phyloP scores from a whole-genome alignment of 1,284 basidiomycete genomes.

The Puccinia hordei region DNA sequence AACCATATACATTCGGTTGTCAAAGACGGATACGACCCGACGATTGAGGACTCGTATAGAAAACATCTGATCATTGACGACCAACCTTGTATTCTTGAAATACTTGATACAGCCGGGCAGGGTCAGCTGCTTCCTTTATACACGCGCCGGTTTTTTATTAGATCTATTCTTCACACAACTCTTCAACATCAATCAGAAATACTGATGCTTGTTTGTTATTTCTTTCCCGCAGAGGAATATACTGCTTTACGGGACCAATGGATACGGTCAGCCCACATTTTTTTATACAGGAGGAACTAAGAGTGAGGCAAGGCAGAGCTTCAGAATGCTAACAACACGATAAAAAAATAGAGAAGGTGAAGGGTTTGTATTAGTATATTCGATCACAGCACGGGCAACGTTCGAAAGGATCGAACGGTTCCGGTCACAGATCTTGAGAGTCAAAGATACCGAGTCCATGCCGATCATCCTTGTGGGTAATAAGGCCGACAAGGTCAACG shows the following conservation, averaged over 20 bases:
- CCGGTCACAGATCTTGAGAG: conserved; percentile 57
- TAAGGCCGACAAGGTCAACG: conserved; percentile 57
- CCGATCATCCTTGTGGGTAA: conserved; percentile 59
- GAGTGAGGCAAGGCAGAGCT: no score
- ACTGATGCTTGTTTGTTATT: neutral
- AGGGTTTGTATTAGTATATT: conserved; percentile 58
- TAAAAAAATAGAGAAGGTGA: conserved; percentile 55
- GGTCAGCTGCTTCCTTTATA: conserved; percentile 32
- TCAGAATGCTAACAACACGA: neutral
- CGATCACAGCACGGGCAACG: conserved; percentile 56
- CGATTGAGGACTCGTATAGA: conserved; percentile 58
- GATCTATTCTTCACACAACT: neutral
- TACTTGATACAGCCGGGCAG: conserved; percentile 58
- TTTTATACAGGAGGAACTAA: no score
- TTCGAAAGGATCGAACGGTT: conserved; percentile 58
- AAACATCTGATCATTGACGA: conserved; percentile 59
- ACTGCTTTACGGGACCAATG: conserved; percentile 58
- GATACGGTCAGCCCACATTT: conserved; percentile 53
- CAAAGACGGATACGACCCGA: conserved; percentile 56
- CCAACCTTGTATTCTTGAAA: conserved; percentile 59
- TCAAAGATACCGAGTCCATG: conserved; percentile 58
- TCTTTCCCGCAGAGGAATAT: conserved; percentile 55
- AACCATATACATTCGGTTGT: conserved; percentile 49
- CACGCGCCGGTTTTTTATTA: neutral
- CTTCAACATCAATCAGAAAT: neutral